Base-by-base conservation (phyloP, 2,329 filamentous ascomycete species). In the Mycosphaerella arachidis region DNA sequence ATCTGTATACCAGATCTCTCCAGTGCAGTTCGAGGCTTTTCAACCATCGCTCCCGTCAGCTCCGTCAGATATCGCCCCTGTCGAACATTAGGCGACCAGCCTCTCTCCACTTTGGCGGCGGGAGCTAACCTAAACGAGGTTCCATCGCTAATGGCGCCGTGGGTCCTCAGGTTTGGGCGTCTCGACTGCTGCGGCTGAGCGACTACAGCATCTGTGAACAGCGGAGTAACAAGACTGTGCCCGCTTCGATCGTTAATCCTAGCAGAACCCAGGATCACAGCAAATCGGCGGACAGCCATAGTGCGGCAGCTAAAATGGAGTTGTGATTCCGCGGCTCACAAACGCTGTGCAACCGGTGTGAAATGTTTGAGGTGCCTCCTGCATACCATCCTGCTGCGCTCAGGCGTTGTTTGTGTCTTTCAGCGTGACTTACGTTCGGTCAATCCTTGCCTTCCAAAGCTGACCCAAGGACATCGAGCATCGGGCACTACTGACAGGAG, bases 161-260 rank as follows among this genome's bases (percentile, higher is more conserved):
- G 18, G 40, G 30, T 10, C 18, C 20, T 18, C 2, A 18, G 13
- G 5, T 4, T 24, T 46, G 48, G 24, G 30, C 48, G 24, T 52
- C 50, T 52, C 30, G 50, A 31, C 35, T 37, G 54, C 54, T 56
- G 54, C 54, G 43, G 53, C 53, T 55, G 53, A 55, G 29, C 27
- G 27, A 56, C 43, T 27, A 33, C 30, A 9, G 31, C 31, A 4
- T 8, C 31, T 35, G 31, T 9, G 31, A 12, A 35, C 24, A 24
- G 24, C 24, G 24, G 24, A 24, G 24, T 24, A 24, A 24, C 24
- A 3, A 24, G 24, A 24, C 24, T 24, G 24, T 24, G 1, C 24
- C 24, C 24, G 24, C 24, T 3, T 24, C 24, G 2, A 24, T 24
- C 24, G 24, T 24, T 24, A 24, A 24, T 3, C 24, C 24, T 24